A percentile compares a stretch with the other conserved stretches of the same genome.
Conservation (phyloP, 2,329 filamentous ascomycete species). For the Xylaria polymorpha region DNA sequence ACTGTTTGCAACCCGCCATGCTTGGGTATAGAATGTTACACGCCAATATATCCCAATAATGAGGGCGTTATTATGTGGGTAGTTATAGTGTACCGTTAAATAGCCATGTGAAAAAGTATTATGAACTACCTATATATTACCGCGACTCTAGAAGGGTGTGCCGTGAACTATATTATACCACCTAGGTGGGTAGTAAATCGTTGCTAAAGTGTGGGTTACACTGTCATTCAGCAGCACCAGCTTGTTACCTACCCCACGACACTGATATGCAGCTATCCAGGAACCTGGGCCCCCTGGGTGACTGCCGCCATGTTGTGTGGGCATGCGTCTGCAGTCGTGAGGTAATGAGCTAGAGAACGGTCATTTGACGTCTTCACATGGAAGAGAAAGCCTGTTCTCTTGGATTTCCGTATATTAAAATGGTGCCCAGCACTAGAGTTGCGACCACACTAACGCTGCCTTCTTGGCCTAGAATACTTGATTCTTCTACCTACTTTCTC, state of each 20-base stretch:
- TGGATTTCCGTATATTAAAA: conserved; percentile 24
- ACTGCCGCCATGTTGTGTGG: conserved; percentile 16
- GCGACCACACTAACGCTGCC: conserved; percentile 5
- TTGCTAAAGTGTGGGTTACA: conserved; percentile 25
- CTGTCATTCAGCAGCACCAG: conserved; percentile 19
- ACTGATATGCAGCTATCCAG: conserved; percentile 27
- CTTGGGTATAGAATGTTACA: conserved; percentile 15
- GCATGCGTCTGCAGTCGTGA: conserved; percentile 19
- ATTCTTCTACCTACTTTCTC: conserved; percentile 12
- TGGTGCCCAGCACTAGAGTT: conserved; percentile 4
- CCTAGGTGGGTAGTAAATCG: too few species aligned
- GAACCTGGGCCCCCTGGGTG: conserved; percentile 16
- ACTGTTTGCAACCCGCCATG: conserved; percentile 32
- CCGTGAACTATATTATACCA: not conserved
- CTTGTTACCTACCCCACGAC: conserved; percentile 25
- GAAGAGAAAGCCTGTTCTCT: conserved; percentile 20
- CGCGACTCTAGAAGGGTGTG: not conserved
- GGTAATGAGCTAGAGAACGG: conserved; percentile 15
- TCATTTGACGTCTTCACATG: conserved; percentile 35
- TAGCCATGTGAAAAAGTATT: not conserved
- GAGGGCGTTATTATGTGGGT: conserved; percentile 7
- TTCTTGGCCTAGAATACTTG: conserved; percentile 18
- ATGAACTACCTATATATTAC: not conserved
- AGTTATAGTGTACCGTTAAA: conserved; percentile 1
- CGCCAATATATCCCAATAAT: conserved; percentile 17